Evolutionary conservation across 2,329 filamentous ascomycete species (phyloP), one percentile per base, ranked within the genome.

Genomic region (Colletotrichum godetiae): DNA sequence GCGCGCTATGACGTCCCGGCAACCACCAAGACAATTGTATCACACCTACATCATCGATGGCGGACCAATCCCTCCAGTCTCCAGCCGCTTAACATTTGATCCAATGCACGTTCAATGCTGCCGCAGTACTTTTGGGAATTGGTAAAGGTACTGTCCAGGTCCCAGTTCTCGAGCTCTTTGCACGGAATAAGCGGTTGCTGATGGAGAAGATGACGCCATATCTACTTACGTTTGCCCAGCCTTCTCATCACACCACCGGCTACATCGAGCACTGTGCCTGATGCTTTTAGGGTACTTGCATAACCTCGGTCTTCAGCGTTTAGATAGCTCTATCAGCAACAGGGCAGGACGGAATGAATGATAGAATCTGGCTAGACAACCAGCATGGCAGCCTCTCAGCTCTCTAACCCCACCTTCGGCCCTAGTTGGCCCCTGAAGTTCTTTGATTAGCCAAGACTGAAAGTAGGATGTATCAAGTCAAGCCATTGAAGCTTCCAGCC

Each of bases 11-110:
- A 73, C 70, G 70, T 73, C 27, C 56, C 33, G 70, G 70, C 46
- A 22, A 13, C 68, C 68, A 62, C 24, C 59, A 6, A 73, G 67
- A 73, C 71, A 22, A 71, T 73, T 66, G 71, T 71, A 71, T 73
- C 71, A 73, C 71, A 71, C 61, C 71, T 70, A 71, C 71, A 73
- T 73, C 71, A 73, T 73, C 71, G 71, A 73, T 71, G 56, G 15
- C 19, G 22, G 19, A 24, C 42, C 42, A n/a, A 49, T 49, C 42
- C 42, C 15, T n/a, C 19, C 19, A 49, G 7, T 49, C 42, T 49
- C 42, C 19, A 49, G 19, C 42, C 42, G 42, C 19, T 49, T 49
- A 19, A 49, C 42, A 49, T n/a, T 49, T 22, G 42, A 49, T 22
- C 42, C 42, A 49, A 49, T 49, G 42, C 42, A 63, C 33, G 33